Base-by-base conservation (phyloP, 257 asterid genomes). In the Striga asiatica region DNA sequence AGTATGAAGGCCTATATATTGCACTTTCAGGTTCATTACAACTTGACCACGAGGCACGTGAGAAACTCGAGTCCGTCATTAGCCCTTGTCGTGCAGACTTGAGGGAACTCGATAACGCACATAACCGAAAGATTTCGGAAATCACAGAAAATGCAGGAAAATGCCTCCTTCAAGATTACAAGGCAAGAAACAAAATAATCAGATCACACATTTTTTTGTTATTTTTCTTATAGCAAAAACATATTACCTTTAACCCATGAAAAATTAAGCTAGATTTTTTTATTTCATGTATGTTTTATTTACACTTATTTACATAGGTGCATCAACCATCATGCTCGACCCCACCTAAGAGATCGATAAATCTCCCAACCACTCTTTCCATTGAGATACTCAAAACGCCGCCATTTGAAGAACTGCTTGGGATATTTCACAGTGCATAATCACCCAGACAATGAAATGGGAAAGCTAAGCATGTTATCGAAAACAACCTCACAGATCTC, bases 251-350 rank as follows among this genome's bases (percentile, higher is more conserved):
- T n/a, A n/a, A n/a, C n/a, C n/a, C n/a, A n/a, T n/a, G n/a, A n/a
- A n/a, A n/a, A n/a, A n/a, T n/a, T n/a, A n/a, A n/a, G n/a, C n/a
- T n/a, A n/a, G n/a, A n/a, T n/a, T n/a, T n/a, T n/a, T n/a, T n/a
- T n/a, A n/a, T 24, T 22, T 50, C 23, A 11, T 2, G 9, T 28
- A 18, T 21, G 61, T 6, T 6, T 3, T 45, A 13, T 24, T 11
- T 8, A 17, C 37, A 9, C n/a, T 52, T 22, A 16, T 31, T n/a
- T 43, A 32, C 16, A 35, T 64, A 91, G 98, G 93, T 91, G 34
- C 97, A 91, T 69, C 78, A 82, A 72, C 97, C 95, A 65, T 80
- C 97, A 23, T 77, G 94, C 73, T 84, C 93, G 8, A 87, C 98
- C 0, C 98, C 95, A 4, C 74, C 66, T 31, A 84, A 73, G 65